phyloP scores from a whole-genome alignment of 2,329 filamentous ascomycete genomes.

The Stromatinia cepivora region DNA sequence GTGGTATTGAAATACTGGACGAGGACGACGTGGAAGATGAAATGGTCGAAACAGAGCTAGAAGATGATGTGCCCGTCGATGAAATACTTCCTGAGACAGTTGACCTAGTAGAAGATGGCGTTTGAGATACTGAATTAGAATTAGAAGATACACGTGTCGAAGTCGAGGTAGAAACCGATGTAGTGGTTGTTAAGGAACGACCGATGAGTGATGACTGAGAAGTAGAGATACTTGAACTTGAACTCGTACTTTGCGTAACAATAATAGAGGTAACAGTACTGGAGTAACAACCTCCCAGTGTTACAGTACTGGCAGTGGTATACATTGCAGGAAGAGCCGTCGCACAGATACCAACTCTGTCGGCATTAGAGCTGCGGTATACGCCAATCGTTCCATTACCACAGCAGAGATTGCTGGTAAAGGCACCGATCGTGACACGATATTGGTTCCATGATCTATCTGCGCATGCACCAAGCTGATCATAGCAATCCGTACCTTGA shows the following conservation, averaged over 20 bases:
- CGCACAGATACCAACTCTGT: background rate
- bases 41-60: background rate
- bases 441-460: slow-evolving; percentile 9
- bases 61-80: background rate
- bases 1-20: background rate
- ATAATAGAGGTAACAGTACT: background rate
- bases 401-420: background rate
- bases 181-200: background rate
- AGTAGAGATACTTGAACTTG: background rate
- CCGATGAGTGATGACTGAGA: background rate
- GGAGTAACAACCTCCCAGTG: background rate
- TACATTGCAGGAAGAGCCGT: background rate
- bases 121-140: background rate
- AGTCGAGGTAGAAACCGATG: background rate
- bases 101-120: background rate
- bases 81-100: background rate
- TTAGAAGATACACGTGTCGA: background rate
- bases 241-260: background rate
- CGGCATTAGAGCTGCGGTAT: background rate
- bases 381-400: slow-evolving; percentile 1
- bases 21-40: background rate
- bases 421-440: background rate
- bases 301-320: background rate
- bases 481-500: background rate
- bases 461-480: background rate